Percentiles rank a stretch among this genome's conserved stretches.
Evolutionary conservation across 495 filamentous ascomycete genomes (phyloP).

Genomic region (Penicillium soppii): DNA sequence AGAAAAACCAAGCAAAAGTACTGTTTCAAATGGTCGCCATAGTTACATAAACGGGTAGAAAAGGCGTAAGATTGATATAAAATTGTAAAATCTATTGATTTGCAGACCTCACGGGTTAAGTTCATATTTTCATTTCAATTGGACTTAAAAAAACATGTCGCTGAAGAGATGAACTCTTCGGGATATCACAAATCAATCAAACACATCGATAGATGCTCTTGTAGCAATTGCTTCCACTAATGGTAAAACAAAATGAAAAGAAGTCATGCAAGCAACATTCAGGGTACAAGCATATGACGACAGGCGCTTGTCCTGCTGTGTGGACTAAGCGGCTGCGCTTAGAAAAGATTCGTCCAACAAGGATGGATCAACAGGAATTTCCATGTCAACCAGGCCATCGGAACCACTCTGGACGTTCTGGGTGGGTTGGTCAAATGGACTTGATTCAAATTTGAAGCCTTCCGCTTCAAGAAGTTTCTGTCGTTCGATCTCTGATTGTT

Average conservation of each 20-base stretch:
- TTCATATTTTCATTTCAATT: conserved; percentile 13
- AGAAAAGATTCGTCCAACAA: conserved; percentile 25
- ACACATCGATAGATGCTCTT: not conserved
- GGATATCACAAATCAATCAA: conserved; percentile 8
- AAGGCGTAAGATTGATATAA: too few relatives aligned
- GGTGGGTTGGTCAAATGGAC: not conserved
- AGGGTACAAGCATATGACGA: too few relatives aligned
- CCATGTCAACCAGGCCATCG: conserved; percentile 13
- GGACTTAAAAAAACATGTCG: conserved; percentile 5
- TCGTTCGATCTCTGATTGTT: conserved; percentile 28
- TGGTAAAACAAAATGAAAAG: not conserved
- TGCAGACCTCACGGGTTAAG: too few relatives aligned
- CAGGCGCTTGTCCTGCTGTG: too few relatives aligned
- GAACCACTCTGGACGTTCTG: not conserved
- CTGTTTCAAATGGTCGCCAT: too few relatives aligned
- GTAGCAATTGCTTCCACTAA: not conserved
- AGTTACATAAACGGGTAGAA: too few relatives aligned
- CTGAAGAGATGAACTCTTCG: conserved; percentile 2
- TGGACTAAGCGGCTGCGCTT: not conserved
- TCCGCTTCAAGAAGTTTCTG: not conserved
- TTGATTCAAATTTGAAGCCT: conserved; percentile 4
- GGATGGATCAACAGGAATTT: conserved; percentile 53
- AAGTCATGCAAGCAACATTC: too few relatives aligned
- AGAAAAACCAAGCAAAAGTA: too few relatives aligned
- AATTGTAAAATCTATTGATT: too few relatives aligned